Conservation (phyloP, 148 eudicot genomes). For the Talinum fruticosum region DNA sequence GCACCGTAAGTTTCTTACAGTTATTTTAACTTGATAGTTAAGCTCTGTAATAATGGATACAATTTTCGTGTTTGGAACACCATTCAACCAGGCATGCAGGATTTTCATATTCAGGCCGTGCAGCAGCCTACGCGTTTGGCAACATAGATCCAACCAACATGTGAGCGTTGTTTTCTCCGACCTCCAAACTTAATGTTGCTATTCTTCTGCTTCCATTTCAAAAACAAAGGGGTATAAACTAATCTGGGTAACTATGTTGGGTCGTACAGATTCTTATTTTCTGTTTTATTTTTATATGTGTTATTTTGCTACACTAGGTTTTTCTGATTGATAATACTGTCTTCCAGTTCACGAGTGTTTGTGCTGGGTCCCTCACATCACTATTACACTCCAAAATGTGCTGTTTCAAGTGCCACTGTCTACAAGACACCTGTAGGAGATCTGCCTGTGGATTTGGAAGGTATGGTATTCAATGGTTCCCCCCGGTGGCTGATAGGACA, state of each 20-base stretch:
- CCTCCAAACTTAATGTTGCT: not conserved
- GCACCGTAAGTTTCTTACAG: constrained; percentile 76
- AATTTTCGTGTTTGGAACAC: constrained; percentile 13
- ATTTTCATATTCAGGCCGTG: constrained; percentile 97
- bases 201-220: too few species aligned
- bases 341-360: constrained; percentile 72
- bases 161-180: constrained; percentile 40
- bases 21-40: not conserved
- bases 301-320: not conserved
- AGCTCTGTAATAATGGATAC: not conserved
- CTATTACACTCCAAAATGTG: constrained; percentile 92
- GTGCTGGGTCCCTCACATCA: constrained; percentile 98
- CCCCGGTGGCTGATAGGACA: too few species aligned
- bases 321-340: constrained; percentile 6
- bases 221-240: not conserved
- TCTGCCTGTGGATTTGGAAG: constrained; percentile 82
- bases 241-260: not conserved
- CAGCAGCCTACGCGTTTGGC: constrained; percentile 97
- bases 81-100: constrained; percentile 82
- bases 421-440: constrained; percentile 94
- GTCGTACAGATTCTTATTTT: not conserved
- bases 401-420: constrained; percentile 79
- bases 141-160: constrained; percentile 83
- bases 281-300: not conserved
- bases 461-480: constrained; percentile 40